A percentile compares a stretch with the other conserved stretches of the same genome.
phyloP scores from a whole-genome alignment of 257 asterid genomes.

The Thymus quinquecostatus region DNA sequence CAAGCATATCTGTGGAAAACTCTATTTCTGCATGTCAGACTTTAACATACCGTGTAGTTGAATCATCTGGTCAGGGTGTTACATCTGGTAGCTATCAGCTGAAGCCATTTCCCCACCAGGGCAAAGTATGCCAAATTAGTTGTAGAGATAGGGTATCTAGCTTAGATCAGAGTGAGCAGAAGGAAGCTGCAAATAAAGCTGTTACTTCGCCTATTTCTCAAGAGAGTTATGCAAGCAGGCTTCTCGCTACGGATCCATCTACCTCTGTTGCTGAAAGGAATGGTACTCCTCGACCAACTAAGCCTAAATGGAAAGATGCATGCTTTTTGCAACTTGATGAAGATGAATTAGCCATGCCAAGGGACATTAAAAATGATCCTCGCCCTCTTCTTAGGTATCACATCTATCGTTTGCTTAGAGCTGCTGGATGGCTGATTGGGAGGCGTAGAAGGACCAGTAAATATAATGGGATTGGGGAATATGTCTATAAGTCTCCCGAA shows the following conservation, averaged over 20 bases:
- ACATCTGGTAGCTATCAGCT: constrained; percentile 57
- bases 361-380: constrained; percentile 76
- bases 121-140: constrained; percentile 43
- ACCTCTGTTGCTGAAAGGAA: constrained; percentile 41
- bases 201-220: constrained; percentile 87
- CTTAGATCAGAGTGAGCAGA: constrained; percentile 53
- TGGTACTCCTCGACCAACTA: constrained; percentile 48
- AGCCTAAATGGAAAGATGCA: constrained; percentile 89
- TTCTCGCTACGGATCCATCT: constrained; percentile 49
- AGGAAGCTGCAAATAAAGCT: constrained; percentile 48
- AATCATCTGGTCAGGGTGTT: constrained; percentile 71
- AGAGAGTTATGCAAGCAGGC: constrained; percentile 79
- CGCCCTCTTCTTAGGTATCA: constrained; percentile 98
- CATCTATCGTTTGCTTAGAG: constrained; percentile 77
- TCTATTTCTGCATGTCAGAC: constrained; percentile 38
- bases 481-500: constrained; percentile 81
- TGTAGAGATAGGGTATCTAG: constrained; percentile 41
- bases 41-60: constrained; percentile 63
- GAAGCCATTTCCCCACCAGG: constrained; percentile 39
- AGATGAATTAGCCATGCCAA: constrained; percentile 69
- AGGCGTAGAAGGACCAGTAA: constrained; percentile 88
- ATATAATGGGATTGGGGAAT: constrained; percentile 84
- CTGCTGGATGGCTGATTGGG: constrained; percentile 94
- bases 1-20: constrained; percentile 43
- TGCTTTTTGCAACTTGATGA: constrained; percentile 82